Percentiles rank a stretch among this genome's conserved stretches.
Conservation (phyloP, 352 stramenopile species). For the Globisporangium camurandrum region DNA sequence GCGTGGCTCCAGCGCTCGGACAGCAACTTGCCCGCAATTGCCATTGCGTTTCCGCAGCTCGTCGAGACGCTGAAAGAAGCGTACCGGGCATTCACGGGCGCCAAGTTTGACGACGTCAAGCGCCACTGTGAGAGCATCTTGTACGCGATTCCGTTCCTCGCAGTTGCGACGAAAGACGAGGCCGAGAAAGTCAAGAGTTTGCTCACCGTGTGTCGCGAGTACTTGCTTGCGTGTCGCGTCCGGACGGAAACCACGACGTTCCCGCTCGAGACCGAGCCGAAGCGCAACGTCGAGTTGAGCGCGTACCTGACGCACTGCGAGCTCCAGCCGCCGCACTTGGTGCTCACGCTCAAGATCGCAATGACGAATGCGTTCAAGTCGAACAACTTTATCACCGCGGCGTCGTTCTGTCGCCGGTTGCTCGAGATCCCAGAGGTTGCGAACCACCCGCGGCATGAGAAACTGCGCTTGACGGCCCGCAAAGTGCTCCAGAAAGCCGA, state of each 20-base stretch:
- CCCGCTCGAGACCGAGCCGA: conserved; percentile 58
- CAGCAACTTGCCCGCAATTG: conserved; percentile 81
- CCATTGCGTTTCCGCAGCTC: conserved; percentile 86
- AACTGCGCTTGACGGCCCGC: conserved; percentile 91
- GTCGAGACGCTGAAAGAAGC: conserved; percentile 92
- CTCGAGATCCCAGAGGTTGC: conserved; percentile 97
- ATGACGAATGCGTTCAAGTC: conserved; percentile 99
- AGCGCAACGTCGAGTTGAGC: conserved; percentile 94
- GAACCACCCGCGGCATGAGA: conserved; percentile 84
- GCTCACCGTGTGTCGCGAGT: conserved; percentile 95
- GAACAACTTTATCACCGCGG: conserved; percentile 99
- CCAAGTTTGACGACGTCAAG: conserved; percentile 98
- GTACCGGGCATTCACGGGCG: conserved; percentile 95
- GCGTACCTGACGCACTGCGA: conserved; percentile 99
- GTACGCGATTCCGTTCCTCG: conserved; percentile 92
- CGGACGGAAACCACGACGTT: conserved; percentile 81
- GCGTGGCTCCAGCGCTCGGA: conserved; percentile 85
- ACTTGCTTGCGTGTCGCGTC: conserved; percentile 96
- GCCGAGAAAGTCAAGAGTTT: conserved; percentile 93
- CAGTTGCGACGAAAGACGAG: conserved; percentile 90
- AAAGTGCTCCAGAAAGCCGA: conserved; percentile 98
- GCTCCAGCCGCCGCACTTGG: conserved; percentile 95
- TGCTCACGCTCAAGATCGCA: conserved; percentile 97
- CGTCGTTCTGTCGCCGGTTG: conserved; percentile 97
- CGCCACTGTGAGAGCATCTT: conserved; percentile 90